Conservation (phyloP, 164 flowering plant genomes). For the Macadamia integrifolia region DNA sequence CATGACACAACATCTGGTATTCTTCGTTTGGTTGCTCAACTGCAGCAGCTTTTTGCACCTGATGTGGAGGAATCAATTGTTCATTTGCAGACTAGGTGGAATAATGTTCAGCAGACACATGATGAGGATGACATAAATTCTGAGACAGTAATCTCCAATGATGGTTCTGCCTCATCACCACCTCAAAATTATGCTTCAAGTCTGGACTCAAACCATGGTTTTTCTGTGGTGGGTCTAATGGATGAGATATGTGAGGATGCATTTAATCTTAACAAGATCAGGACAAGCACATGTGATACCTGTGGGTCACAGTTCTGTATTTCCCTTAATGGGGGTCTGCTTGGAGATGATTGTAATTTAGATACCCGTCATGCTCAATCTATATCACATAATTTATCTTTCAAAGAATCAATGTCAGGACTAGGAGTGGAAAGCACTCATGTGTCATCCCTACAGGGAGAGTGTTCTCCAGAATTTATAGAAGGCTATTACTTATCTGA, state of each 20-base stretch:
- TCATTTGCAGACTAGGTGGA: conserved; percentile 89
- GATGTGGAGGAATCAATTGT: conserved; percentile 76
- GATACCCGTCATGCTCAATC: conserved; percentile 17
- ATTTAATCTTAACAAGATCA: conserved; percentile 37
- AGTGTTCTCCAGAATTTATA: conserved; percentile 49
- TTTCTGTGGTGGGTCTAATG: conserved; percentile 50
- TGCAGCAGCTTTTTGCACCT: conserved; percentile 86
- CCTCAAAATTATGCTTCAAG: conserved; percentile 15
- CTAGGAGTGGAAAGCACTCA: conserved; percentile 27
- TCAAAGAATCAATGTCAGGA: conserved; percentile 21
- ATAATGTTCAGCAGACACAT: conserved; percentile 47
- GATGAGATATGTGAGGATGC: conserved; percentile 88
- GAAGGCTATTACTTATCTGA: conserved; percentile 74
- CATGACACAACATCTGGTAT: conserved; percentile 71
- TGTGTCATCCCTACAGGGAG: conserved; percentile 27
- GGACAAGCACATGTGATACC: conserved; percentile 19
- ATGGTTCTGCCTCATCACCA: conserved; percentile 23
- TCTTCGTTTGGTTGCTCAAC: conserved; percentile 62
- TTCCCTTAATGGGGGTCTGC: conserved; percentile 26
- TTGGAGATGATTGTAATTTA: conserved; percentile 22
- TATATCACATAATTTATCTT: conserved; percentile 17
- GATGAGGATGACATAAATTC: conserved; percentile 19
- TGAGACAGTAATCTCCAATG: conserved; percentile 14
- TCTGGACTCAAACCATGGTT: conserved; percentile 18
- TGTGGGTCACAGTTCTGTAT: conserved; percentile 19